Percentiles rank a stretch among this genome's conserved stretches.
Evolutionary conservation across 768 basidiomycete genomes (phyloP).

Genomic region (Rickenella mellea): DNA sequence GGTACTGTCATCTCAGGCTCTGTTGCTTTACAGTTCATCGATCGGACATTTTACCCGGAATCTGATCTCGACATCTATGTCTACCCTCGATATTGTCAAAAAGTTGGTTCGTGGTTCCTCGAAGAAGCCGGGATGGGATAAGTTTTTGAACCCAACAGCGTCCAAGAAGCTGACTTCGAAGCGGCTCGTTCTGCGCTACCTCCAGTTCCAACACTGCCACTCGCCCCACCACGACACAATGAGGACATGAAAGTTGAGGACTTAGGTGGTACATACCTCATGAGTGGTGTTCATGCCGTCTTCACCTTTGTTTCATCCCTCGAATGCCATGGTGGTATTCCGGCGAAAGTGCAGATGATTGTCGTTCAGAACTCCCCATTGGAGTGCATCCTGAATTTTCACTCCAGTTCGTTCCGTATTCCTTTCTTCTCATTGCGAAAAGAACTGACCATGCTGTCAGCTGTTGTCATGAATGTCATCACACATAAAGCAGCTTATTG

Average conservation of each 20-base stretch:
- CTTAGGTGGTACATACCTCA: no score
- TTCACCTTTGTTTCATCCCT: conserved; percentile 26
- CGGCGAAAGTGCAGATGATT: conserved; percentile 35
- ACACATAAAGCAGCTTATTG: conserved; percentile 29
- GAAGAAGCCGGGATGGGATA: conserved; percentile 18
- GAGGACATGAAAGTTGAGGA: no score
- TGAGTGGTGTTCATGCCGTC: conserved; percentile 19
- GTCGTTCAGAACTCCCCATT: conserved; percentile 22
- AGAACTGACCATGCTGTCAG: conserved; percentile 13
- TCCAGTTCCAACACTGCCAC: no score
- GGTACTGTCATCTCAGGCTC: conserved; percentile 46
- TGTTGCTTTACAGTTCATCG: conserved; percentile 42
- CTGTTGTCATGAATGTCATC: conserved; percentile 37
- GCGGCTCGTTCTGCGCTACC: no score
- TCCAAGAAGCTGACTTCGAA: conserved; percentile 11
- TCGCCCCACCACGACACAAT: no score
- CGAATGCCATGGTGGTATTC: not conserved
- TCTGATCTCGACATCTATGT: conserved; percentile 46
- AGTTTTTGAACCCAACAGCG: conserved; percentile 12
- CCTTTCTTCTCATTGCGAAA: not conserved
- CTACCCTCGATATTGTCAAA: conserved; percentile 17
- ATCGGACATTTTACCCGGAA: conserved; percentile 24
- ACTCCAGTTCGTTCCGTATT: conserved; percentile 30
- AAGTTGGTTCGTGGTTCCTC: conserved; percentile 27
- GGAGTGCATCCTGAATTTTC: conserved; percentile 33